Evolutionary conservation across 129 eudicot species (phyloP).

Genomic region (Kitagawia praeruptora): DNA sequence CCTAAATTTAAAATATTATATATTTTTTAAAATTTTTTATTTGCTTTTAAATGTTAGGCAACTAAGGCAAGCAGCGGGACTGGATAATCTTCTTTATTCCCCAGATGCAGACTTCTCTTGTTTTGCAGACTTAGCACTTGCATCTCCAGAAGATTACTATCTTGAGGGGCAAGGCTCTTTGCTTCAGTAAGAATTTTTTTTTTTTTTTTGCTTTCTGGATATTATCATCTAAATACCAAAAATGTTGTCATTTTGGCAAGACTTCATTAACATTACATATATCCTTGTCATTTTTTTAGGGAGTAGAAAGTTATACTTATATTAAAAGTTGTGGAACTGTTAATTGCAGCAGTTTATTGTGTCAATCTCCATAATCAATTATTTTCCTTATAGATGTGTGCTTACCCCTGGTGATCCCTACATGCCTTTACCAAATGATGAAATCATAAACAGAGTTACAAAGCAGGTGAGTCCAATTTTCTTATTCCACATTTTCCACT

Average conservation of each 20-base stretch:
- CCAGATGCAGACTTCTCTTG: slow-evolving; percentile 99
- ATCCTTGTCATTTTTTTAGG: background rate
- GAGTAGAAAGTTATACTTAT: background rate
- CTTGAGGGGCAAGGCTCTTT: slow-evolving; percentile 90
- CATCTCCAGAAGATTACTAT: slow-evolving; percentile 94
- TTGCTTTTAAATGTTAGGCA: slow-evolving; percentile 38
- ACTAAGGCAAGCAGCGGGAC: slow-evolving; percentile 70
- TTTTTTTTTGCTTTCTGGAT: background rate
- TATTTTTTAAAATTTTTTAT: background rate
- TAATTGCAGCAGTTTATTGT: slow-evolving; percentile 8
- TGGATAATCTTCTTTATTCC: slow-evolving; percentile 92
- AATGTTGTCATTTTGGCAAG: background rate
- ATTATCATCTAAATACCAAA: background rate
- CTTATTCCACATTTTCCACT: background rate
- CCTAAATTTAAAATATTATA: background rate
- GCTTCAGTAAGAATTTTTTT: slow-evolving; percentile 80
- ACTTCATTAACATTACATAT: background rate
- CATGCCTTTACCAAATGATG: slow-evolving; percentile 94
- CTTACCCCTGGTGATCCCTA: slow-evolving; percentile 98
- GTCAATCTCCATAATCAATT: slow-evolving; percentile 4
- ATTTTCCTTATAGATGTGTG: slow-evolving; percentile 58
- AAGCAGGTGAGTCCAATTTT: slow-evolving; percentile 50
- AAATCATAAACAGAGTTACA: slow-evolving; percentile 67
- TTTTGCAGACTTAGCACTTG: slow-evolving; percentile 91
- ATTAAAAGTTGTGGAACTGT: background rate